Conservation (phyloP, 108 stramenopile species). For the Hondaea fermentalgiana region DNA sequence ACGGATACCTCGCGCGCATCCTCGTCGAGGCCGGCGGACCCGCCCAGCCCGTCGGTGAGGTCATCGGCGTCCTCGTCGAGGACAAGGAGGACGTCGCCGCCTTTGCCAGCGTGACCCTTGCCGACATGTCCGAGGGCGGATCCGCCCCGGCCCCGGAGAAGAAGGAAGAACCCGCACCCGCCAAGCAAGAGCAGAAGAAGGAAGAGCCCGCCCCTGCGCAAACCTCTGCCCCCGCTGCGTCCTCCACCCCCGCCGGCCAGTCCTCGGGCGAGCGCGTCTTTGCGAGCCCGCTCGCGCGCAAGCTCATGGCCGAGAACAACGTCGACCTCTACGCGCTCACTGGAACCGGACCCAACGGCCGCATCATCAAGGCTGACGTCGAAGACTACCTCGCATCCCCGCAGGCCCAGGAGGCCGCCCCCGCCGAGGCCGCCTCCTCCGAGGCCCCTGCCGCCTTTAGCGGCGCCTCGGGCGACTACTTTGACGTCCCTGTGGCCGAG, state of each 20-base stretch:
- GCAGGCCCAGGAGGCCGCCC: conserved; percentile 21
- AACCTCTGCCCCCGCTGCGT: conserved; percentile 14
- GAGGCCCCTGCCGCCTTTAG: conserved; percentile 25
- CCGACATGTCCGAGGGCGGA: background rate
- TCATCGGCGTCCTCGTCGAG: conserved; percentile 17
- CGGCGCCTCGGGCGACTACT: conserved; percentile 38
- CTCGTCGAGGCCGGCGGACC: conserved; percentile 5
- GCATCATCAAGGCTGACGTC: conserved; percentile 88
- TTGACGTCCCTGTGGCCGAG: conserved; percentile 56
- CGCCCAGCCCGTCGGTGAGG: background rate
- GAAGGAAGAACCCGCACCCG: background rate
- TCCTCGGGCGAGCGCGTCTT: conserved; percentile 58
- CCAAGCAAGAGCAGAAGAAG: background rate
- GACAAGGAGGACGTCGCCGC: conserved; percentile 23
- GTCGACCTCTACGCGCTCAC: conserved; percentile 57
- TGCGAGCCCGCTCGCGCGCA: conserved; percentile 79
- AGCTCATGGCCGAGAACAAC: conserved; percentile 70
- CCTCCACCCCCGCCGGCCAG: conserved; percentile 23
- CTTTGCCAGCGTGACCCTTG: background rate
- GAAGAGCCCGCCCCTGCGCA: background rate
- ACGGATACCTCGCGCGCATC: conserved; percentile 75
- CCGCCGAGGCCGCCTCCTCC: conserved; percentile 19
- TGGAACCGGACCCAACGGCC: conserved; percentile 79
- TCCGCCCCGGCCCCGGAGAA: background rate
- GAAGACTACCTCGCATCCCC: conserved; percentile 54